Evolutionary conservation across 495 filamentous ascomycete species (phyloP).

Genomic region (Penicillium malachiteum): DNA sequence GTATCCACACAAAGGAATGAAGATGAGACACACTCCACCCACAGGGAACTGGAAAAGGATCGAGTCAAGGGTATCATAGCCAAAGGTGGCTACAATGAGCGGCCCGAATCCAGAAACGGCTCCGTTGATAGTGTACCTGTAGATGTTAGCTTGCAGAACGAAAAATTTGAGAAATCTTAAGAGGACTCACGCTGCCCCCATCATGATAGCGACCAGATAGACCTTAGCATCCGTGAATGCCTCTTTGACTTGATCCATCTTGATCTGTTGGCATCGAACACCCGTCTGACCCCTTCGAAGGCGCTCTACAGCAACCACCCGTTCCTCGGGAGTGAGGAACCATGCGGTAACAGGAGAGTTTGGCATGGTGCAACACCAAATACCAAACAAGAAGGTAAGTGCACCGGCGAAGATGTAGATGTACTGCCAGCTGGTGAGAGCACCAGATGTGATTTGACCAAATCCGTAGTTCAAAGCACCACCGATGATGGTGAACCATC

Average conservation of each 20-base stretch:
- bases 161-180: neutral
- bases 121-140: slow-evolving; percentile 68
- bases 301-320: slow-evolving; percentile 54
- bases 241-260: slow-evolving; percentile 49
- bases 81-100: slow-evolving; percentile 72
- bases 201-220: slow-evolving; percentile 57
- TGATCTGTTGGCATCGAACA: slow-evolving; percentile 52
- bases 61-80: slow-evolving; percentile 61
- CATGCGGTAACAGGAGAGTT: slow-evolving; percentile 54
- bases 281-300: slow-evolving; percentile 53
- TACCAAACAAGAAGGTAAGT: slow-evolving; percentile 63
- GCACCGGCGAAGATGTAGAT: slow-evolving; percentile 66
- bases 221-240: slow-evolving; percentile 48
- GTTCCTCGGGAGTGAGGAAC: slow-evolving; percentile 51
- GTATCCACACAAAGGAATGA: slow-evolving; percentile 64
- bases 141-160: neutral
- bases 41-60: slow-evolving; percentile 75
- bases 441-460: slow-evolving; percentile 57
- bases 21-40: slow-evolving; percentile 61
- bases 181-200: slow-evolving; percentile 49
- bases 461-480: slow-evolving; percentile 69
- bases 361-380: slow-evolving; percentile 58
- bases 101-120: slow-evolving; percentile 76
- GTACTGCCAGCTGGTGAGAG: slow-evolving; percentile 62
- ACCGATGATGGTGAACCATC: slow-evolving; percentile 67